Evolutionary conservation across 169 alveolate genomes (phyloP), one percentile per base, ranked within the genome.

Genomic region (Neospora caninum): DNA sequence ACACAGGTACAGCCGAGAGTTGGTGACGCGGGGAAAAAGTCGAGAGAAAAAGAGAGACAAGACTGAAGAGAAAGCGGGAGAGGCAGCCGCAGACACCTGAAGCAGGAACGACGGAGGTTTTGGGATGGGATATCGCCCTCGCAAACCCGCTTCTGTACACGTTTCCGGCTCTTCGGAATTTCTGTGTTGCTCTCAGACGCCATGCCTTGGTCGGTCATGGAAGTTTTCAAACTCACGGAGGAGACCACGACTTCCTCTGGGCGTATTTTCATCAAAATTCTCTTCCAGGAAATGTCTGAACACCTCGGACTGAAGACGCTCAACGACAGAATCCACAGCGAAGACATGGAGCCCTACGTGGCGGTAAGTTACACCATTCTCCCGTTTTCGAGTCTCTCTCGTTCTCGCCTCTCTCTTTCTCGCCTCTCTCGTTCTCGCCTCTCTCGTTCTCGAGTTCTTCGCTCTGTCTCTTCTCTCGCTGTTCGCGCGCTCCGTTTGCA

Each of bases 241-340:
- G 99, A 99, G 94, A 99, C 97, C 80, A 99, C 99, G 0, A 99
- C 99, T 0, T 98, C 99, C 22, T 98, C 99, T 42, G 97, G 99
- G 16, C 97, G 99, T 94, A 99, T 99, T 70, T 99, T 99, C 97
- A 98, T 99, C 87, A 99, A 99, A 97, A 98, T 98, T 31, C 94
- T 99, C 54, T 96, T 98, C 93, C 99, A 98, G 96, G 99, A 99
- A 92, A 96, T 99, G 73, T 97, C 98, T 38, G 99, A 98, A n/a
- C 78, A 91, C 6, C 43, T 93, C 34, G 95, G 95, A 0, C n/a
- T 88, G 36, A 27, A 38, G 18, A 88, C 89, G n/a, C 58, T 93
- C 38, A 73, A 88, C 88, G 91, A 54, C 1, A 70, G 94, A 27
- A 80, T 93, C 29, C 88, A 20, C n/a, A 73, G 58, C 41, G 58